These are phyloP conservation scores for Viola pubescens DNA, from an alignment of 441 rosid species.

Conservation along the genomic window DNA sequence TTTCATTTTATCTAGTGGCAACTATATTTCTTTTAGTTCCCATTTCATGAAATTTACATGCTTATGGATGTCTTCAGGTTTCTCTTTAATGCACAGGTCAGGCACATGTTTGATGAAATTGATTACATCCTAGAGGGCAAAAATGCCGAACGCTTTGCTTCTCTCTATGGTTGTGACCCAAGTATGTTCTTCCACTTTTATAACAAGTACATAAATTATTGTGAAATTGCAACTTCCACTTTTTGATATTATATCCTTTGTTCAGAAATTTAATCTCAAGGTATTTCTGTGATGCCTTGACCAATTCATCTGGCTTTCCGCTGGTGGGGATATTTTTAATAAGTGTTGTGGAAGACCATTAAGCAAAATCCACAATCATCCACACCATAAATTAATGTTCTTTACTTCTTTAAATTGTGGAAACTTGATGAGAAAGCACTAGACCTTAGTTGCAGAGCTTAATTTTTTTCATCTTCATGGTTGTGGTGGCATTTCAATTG, in stretches of 20 bases:
- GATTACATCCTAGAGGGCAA: constrained; percentile 82
- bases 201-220: neutral
- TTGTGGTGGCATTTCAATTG: neutral
- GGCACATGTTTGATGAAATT: constrained; percentile 99
- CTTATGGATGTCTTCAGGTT: constrained; percentile 40
- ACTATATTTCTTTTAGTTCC: constrained; percentile 3
- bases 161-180: constrained; percentile 52
- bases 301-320: too few species aligned
- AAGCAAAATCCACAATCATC: too few species aligned
- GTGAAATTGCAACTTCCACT: neutral
- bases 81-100: constrained; percentile 71
- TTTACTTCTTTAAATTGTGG: too few species aligned
- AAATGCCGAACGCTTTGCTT: constrained; percentile 95
- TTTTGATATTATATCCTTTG: too few species aligned
- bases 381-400: too few species aligned
- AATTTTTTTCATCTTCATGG: neutral
- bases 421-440: too few species aligned
- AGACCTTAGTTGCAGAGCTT: too few species aligned
- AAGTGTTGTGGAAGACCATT: too few species aligned
- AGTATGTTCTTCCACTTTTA: constrained; percentile 35
- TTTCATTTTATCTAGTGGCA: too few species aligned
- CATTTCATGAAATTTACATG: constrained; percentile 17
- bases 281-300: too few species aligned
- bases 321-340: too few species aligned
- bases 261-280: too few species aligned